phyloP scores from a whole-genome alignment of 1,139 yeast genomes.

The Zhuliangozyma parablackwelliae region DNA sequence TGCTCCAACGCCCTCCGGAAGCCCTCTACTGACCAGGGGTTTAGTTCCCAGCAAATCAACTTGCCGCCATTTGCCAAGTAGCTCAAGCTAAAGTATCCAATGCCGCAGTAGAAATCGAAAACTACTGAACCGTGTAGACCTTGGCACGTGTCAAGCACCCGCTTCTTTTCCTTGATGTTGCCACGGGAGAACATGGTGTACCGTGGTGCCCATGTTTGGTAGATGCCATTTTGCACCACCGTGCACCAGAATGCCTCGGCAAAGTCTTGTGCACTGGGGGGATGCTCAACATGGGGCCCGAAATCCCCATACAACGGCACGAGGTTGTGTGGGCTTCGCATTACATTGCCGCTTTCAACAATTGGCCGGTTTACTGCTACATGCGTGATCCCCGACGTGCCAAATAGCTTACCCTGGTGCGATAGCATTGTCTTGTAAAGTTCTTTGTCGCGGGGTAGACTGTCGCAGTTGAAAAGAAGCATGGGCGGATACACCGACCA shows the following conservation, averaged over 20 bases:
- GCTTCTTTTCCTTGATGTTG: conserved; percentile 73
- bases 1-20: conserved; percentile 49
- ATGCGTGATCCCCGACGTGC: conserved; percentile 39
- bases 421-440: conserved; percentile 23
- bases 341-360: conserved; percentile 39
- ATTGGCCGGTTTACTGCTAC: conserved; percentile 73
- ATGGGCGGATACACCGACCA: conserved; percentile 68
- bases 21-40: conserved; percentile 82
- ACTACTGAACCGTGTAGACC: conserved; percentile 39
- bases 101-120: conserved; percentile 76
- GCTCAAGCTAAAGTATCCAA: conserved; percentile 77
- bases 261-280: conserved; percentile 45
- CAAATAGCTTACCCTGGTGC: conserved; percentile 10
- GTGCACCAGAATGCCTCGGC: conserved; percentile 66
- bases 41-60: conserved; percentile 77
- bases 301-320: conserved; percentile 63
- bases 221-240: conserved; percentile 66
- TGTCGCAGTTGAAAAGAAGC: conserved; percentile 44
- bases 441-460: conserved; percentile 7
- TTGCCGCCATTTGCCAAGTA: conserved; percentile 56
- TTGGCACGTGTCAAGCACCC: conserved; percentile 46
- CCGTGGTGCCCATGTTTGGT: conserved; percentile 79
- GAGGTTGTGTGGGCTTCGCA: conserved; percentile 61
- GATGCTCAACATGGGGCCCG: conserved; percentile 37
- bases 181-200: conserved; percentile 92